phyloP scores from a whole-genome alignment of 768 basidiomycete genomes.

The Leccinum subgranulosum region DNA sequence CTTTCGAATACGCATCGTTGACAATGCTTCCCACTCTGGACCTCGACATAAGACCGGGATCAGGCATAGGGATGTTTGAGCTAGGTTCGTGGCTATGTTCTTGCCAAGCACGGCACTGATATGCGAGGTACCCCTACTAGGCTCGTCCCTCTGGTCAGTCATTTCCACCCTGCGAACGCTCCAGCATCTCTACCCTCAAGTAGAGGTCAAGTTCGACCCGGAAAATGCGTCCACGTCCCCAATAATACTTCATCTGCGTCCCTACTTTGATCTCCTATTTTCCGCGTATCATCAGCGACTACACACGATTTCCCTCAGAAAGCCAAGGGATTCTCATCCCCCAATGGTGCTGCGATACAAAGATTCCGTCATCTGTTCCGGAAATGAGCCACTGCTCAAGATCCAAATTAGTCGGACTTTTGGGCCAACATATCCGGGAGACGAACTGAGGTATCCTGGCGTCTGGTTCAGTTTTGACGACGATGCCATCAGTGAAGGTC shows the following conservation, averaged over 20 bases:
- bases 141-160: constrained; percentile 75
- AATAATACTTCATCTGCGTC: constrained; percentile 72
- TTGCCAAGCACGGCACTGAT: neutral
- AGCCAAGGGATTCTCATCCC: constrained; percentile 62
- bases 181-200: constrained; percentile 71
- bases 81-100: constrained; percentile 44
- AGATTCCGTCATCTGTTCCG: constrained; percentile 57
- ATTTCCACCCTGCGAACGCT: constrained; percentile 64
- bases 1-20: neutral
- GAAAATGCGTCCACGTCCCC: constrained; percentile 69
- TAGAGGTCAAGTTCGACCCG: constrained; percentile 81
- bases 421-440: constrained; percentile 79
- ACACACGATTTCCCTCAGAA: constrained; percentile 72
- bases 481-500: constrained; percentile 54
- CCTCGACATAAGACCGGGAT: constrained; percentile 72
- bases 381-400: constrained; percentile 56
- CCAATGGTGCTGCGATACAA: constrained; percentile 69
- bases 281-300: constrained; percentile 76
- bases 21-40: constrained; percentile 68
- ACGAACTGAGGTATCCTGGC: constrained; percentile 78
- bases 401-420: constrained; percentile 69
- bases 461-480: constrained; percentile 84
- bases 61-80: constrained; percentile 75
- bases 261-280: constrained; percentile 83
- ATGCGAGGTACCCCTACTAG: constrained; percentile 33